A percentile compares a stretch with the other conserved stretches of the same genome.
Conservation (phyloP, 805 yeast species). For the Zygosaccharomyces kombuchaensis region DNA sequence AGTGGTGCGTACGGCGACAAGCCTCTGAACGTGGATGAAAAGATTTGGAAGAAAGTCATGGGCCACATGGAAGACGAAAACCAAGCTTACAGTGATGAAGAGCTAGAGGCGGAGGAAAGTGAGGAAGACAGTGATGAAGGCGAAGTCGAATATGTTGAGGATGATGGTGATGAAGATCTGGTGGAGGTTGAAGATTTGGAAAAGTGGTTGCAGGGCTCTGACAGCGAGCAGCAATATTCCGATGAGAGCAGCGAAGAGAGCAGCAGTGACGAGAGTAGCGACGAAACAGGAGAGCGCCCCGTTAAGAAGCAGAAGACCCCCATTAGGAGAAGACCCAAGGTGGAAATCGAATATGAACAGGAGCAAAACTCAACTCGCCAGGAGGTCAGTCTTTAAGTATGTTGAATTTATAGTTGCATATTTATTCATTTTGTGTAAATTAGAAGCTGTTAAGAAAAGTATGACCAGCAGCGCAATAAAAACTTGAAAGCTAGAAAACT, state of each 20-base stretch:
- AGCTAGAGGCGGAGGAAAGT: conserved; percentile 48
- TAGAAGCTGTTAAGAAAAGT: conserved; percentile 2
- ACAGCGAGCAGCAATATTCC: conserved; percentile 31
- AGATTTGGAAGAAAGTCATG: conserved; percentile 91
- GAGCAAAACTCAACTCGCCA: conserved; percentile 40
- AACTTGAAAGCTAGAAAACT: too few relatives aligned
- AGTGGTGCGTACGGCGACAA: conserved; percentile 98
- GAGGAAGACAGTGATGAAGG: conserved; percentile 58
- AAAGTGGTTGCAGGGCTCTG: conserved; percentile 70
- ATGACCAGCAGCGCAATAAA: background rate
- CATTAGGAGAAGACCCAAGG: conserved; percentile 59
- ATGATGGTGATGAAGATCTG: conserved; percentile 80
- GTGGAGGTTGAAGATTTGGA: conserved; percentile 93
- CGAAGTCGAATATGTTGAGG: conserved; percentile 85
- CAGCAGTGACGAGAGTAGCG: conserved; percentile 38
- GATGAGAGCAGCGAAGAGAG: conserved; percentile 34
- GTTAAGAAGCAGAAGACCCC: conserved; percentile 37
- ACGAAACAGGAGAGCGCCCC: conserved; percentile 38
- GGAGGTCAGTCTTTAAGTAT: conserved; percentile 25
- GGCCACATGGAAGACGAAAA: conserved; percentile 74
- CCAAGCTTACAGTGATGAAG: conserved; percentile 43
- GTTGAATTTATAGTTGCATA: background rate
- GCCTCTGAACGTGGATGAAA: conserved; percentile 94
- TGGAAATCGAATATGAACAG: conserved; percentile 82
- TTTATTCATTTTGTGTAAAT: conserved; percentile 7